Evolutionary conservation across 345 rosid genomes (phyloP).

Genomic region (Alliaria petiolata): DNA sequence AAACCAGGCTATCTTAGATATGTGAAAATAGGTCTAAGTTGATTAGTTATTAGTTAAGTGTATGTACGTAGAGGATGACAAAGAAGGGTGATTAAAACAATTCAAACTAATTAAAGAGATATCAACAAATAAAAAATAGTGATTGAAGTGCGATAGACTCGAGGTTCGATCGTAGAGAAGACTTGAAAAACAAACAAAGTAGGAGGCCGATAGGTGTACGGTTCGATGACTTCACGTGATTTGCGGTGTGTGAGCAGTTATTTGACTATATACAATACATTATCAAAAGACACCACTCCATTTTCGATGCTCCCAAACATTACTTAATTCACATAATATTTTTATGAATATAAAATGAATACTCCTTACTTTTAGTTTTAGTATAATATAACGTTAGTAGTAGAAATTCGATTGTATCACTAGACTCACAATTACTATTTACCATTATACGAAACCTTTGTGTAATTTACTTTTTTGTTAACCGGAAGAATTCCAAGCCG

Average conservation of each 20-base stretch:
- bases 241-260: conserved; percentile 28
- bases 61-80: background rate
- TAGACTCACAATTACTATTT: background rate
- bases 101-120: background rate
- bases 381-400: background rate
- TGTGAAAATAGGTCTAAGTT: background rate
- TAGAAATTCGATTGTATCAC: background rate
- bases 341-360: background rate
- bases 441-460: no score
- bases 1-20: background rate
- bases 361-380: background rate
- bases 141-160: conserved; percentile 15
- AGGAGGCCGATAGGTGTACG: conserved; percentile 32
- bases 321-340: background rate
- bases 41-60: background rate
- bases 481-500: no score
- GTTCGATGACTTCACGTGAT: conserved; percentile 36
- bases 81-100: background rate
- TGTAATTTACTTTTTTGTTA: no score
- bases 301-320: conserved; percentile 24
- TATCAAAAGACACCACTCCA: conserved; percentile 25
- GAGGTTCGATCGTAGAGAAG: conserved; percentile 29
- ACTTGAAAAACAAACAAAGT: conserved; percentile 24
- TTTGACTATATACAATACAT: conserved; percentile 34
- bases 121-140: no score